Percentiles rank a stretch among this genome's conserved stretches.
These are phyloP conservation scores for Chaetoceros muelleri DNA, from an alignment of 108 stramenopile species.

Conservation along the genomic window DNA sequence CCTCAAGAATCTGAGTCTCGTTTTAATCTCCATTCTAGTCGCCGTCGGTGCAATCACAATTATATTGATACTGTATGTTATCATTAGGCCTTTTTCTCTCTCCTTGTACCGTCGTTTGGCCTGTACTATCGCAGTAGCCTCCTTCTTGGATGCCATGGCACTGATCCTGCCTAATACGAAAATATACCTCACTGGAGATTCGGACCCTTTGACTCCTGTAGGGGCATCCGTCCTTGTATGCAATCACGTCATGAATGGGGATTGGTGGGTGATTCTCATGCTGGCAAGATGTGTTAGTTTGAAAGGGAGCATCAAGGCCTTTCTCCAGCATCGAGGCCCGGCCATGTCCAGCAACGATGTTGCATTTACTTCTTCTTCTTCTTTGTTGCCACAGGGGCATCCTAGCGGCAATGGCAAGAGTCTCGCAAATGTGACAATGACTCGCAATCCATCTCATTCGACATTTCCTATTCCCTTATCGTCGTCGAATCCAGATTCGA, in stretches of 20 bases:
- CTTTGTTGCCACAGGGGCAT: not conserved
- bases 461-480: not conserved
- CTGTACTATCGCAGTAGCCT: conserved; percentile 20
- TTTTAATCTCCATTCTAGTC: not conserved
- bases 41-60: conserved; percentile 10
- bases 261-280: conserved; percentile 69
- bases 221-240: conserved; percentile 53
- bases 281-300: conserved; percentile 59
- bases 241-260: conserved; percentile 55
- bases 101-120: conserved; percentile 37
- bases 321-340: conserved; percentile 19
- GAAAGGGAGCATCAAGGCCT: conserved; percentile 54
- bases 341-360: conserved; percentile 3
- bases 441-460: not conserved
- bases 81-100: conserved; percentile 47
- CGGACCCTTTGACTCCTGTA: conserved; percentile 57
- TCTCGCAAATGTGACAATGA: not conserved
- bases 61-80: conserved; percentile 26
- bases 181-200: conserved; percentile 62
- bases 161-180: conserved; percentile 50
- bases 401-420: not conserved
- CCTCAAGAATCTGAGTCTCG: too few species aligned
- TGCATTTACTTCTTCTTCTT: not conserved
- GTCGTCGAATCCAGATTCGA: not conserved
- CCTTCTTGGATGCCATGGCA: conserved; percentile 49